Base-by-base conservation (phyloP, 129 eudicot genomes). In the Saussurea involucrata region DNA sequence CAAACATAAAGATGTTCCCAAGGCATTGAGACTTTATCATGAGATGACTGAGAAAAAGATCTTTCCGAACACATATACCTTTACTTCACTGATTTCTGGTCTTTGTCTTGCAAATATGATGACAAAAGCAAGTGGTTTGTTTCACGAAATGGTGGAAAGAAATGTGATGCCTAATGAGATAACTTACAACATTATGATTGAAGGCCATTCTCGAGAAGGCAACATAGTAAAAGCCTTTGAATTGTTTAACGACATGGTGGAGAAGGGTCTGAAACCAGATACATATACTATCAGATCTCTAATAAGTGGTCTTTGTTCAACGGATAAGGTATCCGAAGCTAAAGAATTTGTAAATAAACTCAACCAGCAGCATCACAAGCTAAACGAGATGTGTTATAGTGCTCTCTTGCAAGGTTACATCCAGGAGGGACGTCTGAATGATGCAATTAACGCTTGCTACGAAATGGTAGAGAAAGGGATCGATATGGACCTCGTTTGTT, bases 181-280 rank as follows among this genome's bases (percentile, higher is more conserved):
- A 22, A 95, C 99, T 11, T 95, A 95, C 57, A 95, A 91, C 77
- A 91, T 95, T 32, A 81, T 95, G 83, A 95, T 95, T 40, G 96
- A 92, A 32, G 99, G 97, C 17, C 61, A 82, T 61, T 89, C 91
- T 73, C 88, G 73, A 82, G 86, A 72, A 66, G 91, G 93, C 7
- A 85, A 92, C 65, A 68, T 75, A 0, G 78, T 70, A 64, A 87
- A 76, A 73, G 99, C 96, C 24, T 95, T 91, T 42, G 84, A 86
- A 64, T 71, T 92, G 86, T 71, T 84, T 34, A 82, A 86, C 46
- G 87, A 95, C 49, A 95, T 95, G 99, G 68, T 78, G 73, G 64
- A 82, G 32, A 95, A 86, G 78, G 92, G 86, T 80, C 92, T 91
- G 25, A 78, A 82, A 36, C 96, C 99, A n/a, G 97, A 95, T 78